Evolutionary conservation across 176 grass and related monocot species (phyloP).

Genomic region (Ananas comosus): DNA sequence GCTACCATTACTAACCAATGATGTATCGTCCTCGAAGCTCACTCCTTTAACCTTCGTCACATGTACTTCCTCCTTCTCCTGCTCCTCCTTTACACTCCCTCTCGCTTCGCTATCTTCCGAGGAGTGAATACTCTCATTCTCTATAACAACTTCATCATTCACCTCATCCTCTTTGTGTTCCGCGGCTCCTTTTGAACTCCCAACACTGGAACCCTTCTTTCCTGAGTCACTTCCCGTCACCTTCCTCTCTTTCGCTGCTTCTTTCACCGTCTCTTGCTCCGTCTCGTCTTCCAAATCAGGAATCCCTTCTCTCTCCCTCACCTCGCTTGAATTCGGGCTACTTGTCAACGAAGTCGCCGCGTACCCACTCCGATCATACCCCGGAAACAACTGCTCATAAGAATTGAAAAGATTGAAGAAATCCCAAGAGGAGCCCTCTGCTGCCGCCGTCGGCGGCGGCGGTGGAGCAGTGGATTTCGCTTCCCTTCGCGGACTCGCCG

Average conservation of each 20-base stretch:
- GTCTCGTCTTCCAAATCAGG: conserved; percentile 92
- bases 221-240: conserved; percentile 20
- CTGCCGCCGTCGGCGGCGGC: conserved; percentile 33
- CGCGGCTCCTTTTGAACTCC: background rate
- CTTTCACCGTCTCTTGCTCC: conserved; percentile 56
- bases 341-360: conserved; percentile 37
- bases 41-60: conserved; percentile 13
- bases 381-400: conserved; percentile 43
- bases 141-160: conserved; percentile 19
- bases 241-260: conserved; percentile 36
- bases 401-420: conserved; percentile 74
- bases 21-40: conserved; percentile 38
- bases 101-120: conserved; percentile 17
- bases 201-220: background rate
- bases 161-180: conserved; percentile 5
- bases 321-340: conserved; percentile 76
- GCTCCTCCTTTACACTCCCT: conserved; percentile 15
- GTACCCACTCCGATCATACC: conserved; percentile 9
- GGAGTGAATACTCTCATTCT: background rate
- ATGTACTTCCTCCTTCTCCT: background rate
- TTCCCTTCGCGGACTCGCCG: background rate
- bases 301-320: conserved; percentile 82
- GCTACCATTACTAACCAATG: conserved; percentile 24
- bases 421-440: conserved; percentile 56
- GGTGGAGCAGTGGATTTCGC: conserved; percentile 3